phyloP scores from a whole-genome alignment of 2,329 filamentous ascomycete species.

The Aurifilum marmelostoma region DNA sequence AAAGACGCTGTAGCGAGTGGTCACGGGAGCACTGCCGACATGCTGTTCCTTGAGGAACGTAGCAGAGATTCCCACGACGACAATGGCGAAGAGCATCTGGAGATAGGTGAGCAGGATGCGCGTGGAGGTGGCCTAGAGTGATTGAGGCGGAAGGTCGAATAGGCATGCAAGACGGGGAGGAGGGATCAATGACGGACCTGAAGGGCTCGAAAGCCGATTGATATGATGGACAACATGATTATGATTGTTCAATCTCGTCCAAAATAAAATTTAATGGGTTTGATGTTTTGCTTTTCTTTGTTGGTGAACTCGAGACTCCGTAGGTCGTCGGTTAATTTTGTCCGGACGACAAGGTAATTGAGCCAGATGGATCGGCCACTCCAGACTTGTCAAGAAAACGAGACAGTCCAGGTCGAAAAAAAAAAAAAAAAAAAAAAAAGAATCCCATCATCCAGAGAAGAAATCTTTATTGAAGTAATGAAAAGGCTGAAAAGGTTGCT shows the following conservation, averaged over 20 bases:
- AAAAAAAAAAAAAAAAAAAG: too few relatives aligned
- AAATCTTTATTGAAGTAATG: too few relatives aligned
- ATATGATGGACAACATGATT: constrained; percentile 10
- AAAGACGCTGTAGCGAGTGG: constrained; percentile 40
- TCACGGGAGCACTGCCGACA: constrained; percentile 34
- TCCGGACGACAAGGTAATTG: too few relatives aligned
- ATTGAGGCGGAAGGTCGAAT: background rate
- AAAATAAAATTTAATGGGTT: too few relatives aligned
- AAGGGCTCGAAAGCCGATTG: background rate
- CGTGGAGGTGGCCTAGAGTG: background rate
- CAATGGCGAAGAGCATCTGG: constrained; percentile 38
- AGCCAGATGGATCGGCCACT: too few relatives aligned
- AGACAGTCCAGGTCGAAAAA: background rate
- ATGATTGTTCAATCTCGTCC: too few relatives aligned
- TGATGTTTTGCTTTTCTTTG: background rate
- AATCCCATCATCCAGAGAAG: background rate
- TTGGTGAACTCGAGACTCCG: too few relatives aligned
- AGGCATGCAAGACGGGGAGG: background rate
- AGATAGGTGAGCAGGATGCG: background rate
- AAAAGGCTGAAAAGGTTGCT: background rate
- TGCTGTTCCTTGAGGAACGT: constrained; percentile 36
- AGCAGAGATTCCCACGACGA: constrained; percentile 39
- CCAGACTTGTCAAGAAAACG: background rate
- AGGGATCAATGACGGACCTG: background rate
- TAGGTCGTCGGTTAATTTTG: too few relatives aligned